Evolutionary conservation across 768 basidiomycete species (phyloP), one percentile per base, ranked within the genome.

Genomic region (Calocybe gangraenosa): DNA sequence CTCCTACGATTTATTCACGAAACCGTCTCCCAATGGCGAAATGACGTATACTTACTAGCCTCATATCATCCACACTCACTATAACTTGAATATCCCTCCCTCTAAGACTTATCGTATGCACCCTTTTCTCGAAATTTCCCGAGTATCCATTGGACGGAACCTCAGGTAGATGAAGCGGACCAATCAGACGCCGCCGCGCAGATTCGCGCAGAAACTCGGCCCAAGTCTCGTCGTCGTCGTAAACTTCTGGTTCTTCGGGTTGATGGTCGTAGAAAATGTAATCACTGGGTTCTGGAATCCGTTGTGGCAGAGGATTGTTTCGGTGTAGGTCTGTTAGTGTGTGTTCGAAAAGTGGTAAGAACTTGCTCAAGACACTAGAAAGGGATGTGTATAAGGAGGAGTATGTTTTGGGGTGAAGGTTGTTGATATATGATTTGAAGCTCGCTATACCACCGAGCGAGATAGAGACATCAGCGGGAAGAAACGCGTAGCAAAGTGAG

Each of bases 391-490:
- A 72, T 10, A 69, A 55, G 14, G 48, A 20, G 13, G 32, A 35
- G 43, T 67, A 51, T 11, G 42, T 34, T 3, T 54, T 50, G 5
- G 69, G 72, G 47, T 76, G 58, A 17, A 81, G 57, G 46, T 77
- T 75, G 56, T 78, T 79, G 63, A 81, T 78, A 57, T 80, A 80
- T 2, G 75, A 74, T 7, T 61, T 49, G 41, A 75, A 68, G 46
- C 58, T 58, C 2, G 58, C 57, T 3, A 42, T 41, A 11, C 64
- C 62, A 9, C 60, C 41, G 5, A 56, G 35, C 9, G 69, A 65
- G 10, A 77, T 56, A 32, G 48, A 57, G 15, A 74, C 65, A 25
- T 70, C 64, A 5, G 75, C 66, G 13, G 77, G 77, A n/a, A 80
- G 61, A 31, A 67, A 58, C 5, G 71, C 59, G 49, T 68, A 73